Base-by-base conservation (phyloP, 1,284 basidiomycete species). In the Porogramme epimiltina region DNA sequence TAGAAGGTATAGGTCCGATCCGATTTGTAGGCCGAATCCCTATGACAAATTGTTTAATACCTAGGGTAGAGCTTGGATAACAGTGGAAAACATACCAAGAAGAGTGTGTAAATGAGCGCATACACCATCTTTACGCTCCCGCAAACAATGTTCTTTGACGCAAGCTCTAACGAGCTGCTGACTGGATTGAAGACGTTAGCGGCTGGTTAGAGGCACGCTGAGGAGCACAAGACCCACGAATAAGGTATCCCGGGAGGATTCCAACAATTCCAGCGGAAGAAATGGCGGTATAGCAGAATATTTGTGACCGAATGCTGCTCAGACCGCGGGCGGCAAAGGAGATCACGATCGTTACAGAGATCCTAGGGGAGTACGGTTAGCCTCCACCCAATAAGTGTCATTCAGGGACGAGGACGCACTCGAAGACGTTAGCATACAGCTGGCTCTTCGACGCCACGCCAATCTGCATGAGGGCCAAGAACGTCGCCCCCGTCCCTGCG, bases 101-200 rank as follows among this genome's bases (percentile, higher is more conserved):
- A 93, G n/a, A 94, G 75, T 0, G 91, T 92, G 65, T 93, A 94
- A 47, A 94, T 93, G 54, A 94, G 78, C 18, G 91, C 89, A 59
- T 92, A 94, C 19, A 93, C 89, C 89, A 94, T 91, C 67, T 91
- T 90, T 52, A 94, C 91, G 52, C 88, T 91, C 22, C 92, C 92
- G 45, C 87, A 88, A 2, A 94, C 82, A 43, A 93, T 90, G 62
- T 93, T 93, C 70, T 91, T 93, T 0, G 91, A 93, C 1, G 91
- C 91, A 45, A 95, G 74, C 67, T 95, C 92, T 52, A 94, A 77
- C 19, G 91, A 91, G 56, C 90, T 91, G 62, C 86, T 90, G 60
- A 93, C 91, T 92, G 42, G 59, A 59, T 51, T 63, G n/a, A n/a
- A 56, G 31, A 58, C 40, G 39, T 46, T 43, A 2, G 43, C 59